These are phyloP conservation scores for Fennellomyces sp. DNA, from an alignment of 371 early-diverging fungal species.

Conservation along the genomic window DNA sequence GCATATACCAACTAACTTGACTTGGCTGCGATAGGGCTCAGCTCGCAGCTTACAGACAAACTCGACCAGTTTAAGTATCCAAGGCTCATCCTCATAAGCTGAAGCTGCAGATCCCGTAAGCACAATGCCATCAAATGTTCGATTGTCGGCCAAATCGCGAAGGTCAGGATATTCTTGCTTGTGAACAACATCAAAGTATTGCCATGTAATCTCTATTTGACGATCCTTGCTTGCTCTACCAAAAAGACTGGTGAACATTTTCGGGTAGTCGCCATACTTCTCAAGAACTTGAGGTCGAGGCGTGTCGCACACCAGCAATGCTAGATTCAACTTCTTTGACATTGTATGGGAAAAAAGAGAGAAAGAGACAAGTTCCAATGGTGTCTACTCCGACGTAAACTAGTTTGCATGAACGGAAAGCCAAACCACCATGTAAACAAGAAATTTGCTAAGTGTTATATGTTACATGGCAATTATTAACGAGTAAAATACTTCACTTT, in stretches of 20 bases:
- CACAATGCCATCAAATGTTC: conserved; percentile 31
- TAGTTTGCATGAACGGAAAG: not conserved
- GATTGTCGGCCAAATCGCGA: conserved; percentile 27
- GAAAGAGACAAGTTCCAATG: too few species aligned
- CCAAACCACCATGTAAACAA: too few species aligned
- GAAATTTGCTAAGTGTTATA: too few species aligned
- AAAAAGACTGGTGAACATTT: conserved; percentile 40
- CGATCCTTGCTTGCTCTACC: conserved; percentile 26
- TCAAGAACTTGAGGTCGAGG: conserved; percentile 53
- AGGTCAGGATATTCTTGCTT: conserved; percentile 43
- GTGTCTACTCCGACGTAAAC: too few species aligned
- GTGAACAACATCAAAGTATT: conserved; percentile 44
- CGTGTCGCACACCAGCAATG: conserved; percentile 58
- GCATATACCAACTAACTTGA: conserved; percentile 64
- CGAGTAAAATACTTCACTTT: too few species aligned
- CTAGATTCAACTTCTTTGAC: conserved; percentile 28
- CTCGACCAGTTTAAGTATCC: conserved; percentile 62
- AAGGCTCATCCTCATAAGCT: conserved; percentile 54
- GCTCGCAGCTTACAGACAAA: conserved; percentile 40
- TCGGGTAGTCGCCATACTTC: conserved; percentile 56
- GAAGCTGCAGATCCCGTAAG: conserved; percentile 36
- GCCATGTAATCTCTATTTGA: conserved; percentile 30
- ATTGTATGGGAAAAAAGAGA: conserved; percentile 11
- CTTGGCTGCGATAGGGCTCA: conserved; percentile 10
- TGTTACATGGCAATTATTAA: too few species aligned